These are phyloP conservation scores for Lasiodiplodia sp. DNA, from an alignment of 2,329 filamentous ascomycete species.

Conservation along the genomic window DNA sequence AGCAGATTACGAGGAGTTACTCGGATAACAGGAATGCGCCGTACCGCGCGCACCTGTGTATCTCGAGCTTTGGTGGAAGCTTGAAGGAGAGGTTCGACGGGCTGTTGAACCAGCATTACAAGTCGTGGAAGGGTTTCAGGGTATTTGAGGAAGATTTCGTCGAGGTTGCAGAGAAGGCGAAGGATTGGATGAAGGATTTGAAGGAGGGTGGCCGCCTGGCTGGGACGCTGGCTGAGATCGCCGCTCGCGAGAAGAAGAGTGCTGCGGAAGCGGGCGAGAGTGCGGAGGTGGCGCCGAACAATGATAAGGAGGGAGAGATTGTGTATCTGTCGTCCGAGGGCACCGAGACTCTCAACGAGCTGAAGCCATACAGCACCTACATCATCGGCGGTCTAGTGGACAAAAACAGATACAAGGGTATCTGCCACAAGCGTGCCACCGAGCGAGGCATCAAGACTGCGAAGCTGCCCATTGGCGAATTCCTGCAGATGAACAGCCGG, in stretches of 20 bases:
- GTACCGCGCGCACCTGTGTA: constrained; percentile 74
- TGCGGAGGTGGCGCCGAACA: constrained; percentile 22
- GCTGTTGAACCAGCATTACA: constrained; percentile 73
- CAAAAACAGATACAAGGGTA: constrained; percentile 92
- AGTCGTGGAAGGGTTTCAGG: constrained; percentile 78
- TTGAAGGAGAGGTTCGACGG: constrained; percentile 82
- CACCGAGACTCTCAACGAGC: constrained; percentile 78
- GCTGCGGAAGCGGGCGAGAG: constrained; percentile 32
- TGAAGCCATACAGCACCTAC: constrained; percentile 89
- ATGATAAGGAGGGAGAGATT: constrained; percentile 62
- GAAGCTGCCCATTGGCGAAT: constrained; percentile 93
- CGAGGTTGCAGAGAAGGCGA: constrained; percentile 69
- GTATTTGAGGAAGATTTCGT: constrained; percentile 80
- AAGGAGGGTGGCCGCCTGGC: constrained; percentile 65
- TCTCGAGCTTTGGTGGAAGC: constrained; percentile 79
- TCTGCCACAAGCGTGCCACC: constrained; percentile 85
- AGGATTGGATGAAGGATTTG: constrained; percentile 68
- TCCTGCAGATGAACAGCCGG: constrained; percentile 87
- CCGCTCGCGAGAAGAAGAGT: constrained; percentile 3
- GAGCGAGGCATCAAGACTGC: constrained; percentile 83
- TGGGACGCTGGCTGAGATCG: constrained; percentile 60
- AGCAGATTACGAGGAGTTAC: constrained; percentile 87
- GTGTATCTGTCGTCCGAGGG: constrained; percentile 94
- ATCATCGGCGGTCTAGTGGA: constrained; percentile 95
- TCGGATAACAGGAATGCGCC: constrained; percentile 79